Base-by-base conservation (phyloP, 148 eudicot genomes). In the Arctostaphylos glauca region DNA sequence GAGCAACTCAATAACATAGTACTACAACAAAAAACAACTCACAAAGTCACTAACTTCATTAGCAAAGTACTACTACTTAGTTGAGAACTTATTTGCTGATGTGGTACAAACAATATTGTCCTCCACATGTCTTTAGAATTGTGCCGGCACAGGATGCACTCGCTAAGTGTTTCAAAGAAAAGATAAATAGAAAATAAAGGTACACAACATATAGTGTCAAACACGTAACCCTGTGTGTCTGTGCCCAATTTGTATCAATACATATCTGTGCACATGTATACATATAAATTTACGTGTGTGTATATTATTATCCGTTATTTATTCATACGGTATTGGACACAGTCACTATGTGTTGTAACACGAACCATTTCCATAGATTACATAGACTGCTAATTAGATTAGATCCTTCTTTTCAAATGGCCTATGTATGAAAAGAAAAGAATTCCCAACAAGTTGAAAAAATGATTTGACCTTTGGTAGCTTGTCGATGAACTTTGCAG, bases 401-500 rank as follows among this genome's bases (percentile, higher is more conserved):
- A 21, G 71, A 64, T 23, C 14, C 44, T 67, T 12, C 44, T 67
- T 67, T 31, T 3, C 3, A 41, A 13, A 25, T 25, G 44, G 8
- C 31, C 31, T 60, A 59, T 31, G 38, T 31, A 31, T 31, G 38
- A 31, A 31, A 31, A 31, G 38, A 31, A 31, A 31, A 31, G 38
- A 31, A 31, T 31, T 31, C 38, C 38, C 18, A 66, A 25, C 71
- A 25, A 66, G 16, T 31, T 25, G 43, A 52, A 44, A 23, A 14
- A 48, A 6, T 9, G 15, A 12, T 25, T 7, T 75, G 77, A 89
- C 97, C 91, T 86, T 71, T 15, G 97, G 95, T 71, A 92, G 91
- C 78, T 90, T 93, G 86, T 95, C 94, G 5, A 95, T 90, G 86
- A 95, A 95, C 76, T 90, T 89, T 0, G 94, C 94, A 62, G 95